Percentiles rank a stretch among this genome's conserved stretches.
These are phyloP conservation scores for Cutaneotrichosporon cutaneum DNA, from an alignment of 1,284 basidiomycete species.

Conservation along the genomic window DNA sequence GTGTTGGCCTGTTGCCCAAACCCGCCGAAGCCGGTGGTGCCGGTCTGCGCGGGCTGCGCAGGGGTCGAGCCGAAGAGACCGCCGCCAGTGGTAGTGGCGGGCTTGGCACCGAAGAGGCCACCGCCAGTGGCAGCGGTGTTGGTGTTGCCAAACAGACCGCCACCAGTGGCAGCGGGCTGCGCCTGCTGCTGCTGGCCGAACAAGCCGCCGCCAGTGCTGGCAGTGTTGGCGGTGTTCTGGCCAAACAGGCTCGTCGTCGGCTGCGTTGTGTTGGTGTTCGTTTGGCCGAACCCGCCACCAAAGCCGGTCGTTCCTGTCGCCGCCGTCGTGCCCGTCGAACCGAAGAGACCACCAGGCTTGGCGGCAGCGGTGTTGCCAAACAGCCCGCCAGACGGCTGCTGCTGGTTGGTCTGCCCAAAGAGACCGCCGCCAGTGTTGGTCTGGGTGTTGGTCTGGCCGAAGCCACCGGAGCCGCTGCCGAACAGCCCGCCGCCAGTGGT, in stretches of 20 bases:
- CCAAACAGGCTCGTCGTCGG: slow-evolving; percentile 32
- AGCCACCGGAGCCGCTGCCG: slow-evolving; percentile 31
- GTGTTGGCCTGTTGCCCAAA: slow-evolving; percentile 34
- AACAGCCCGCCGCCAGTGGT: slow-evolving; percentile 36
- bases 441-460: slow-evolving; percentile 34
- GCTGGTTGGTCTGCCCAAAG: slow-evolving; percentile 54
- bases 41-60: slow-evolving; percentile 15
- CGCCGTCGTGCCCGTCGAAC: slow-evolving; percentile 30
- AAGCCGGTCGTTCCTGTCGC: slow-evolving; percentile 17
- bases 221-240: slow-evolving; percentile 4
- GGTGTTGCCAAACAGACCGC: slow-evolving; percentile 54
- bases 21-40: slow-evolving; percentile 22
- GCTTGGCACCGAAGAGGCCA: slow-evolving; percentile 55
- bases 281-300: slow-evolving; percentile 38
- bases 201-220: slow-evolving; percentile 48
- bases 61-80: slow-evolving; percentile 38
- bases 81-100: slow-evolving; percentile 22
- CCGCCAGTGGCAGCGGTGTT: slow-evolving; percentile 42
- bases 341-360: slow-evolving; percentile 57
- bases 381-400: slow-evolving; percentile 39
- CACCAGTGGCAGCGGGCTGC: slow-evolving; percentile 12
- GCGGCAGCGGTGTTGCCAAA: slow-evolving; percentile 50
- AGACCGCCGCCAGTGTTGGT: slow-evolving; percentile 50
- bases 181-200: slow-evolving; percentile 55
- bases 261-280: slow-evolving; percentile 15